Conservation (phyloP, 257 asterid genomes). For the Fraxinus quadrangulata region DNA sequence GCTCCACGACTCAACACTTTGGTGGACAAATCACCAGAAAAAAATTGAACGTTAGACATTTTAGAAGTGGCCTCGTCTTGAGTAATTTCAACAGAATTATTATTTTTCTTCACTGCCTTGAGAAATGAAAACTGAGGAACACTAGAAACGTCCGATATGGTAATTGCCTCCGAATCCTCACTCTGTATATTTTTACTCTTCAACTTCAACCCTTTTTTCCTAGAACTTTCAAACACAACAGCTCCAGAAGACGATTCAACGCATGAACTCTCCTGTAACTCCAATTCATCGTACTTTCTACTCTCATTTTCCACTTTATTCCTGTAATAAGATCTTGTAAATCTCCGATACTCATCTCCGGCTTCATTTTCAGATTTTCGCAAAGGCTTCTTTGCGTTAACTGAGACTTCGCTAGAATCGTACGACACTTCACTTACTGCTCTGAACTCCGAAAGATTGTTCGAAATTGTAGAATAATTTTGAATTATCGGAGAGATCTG, state of each 20-base stretch:
- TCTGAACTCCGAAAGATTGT: constrained; percentile 28
- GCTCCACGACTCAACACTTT: constrained; percentile 27
- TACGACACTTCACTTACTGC: constrained; percentile 45
- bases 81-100: constrained; percentile 30
- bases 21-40: constrained; percentile 18
- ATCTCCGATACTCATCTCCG: constrained; percentile 37
- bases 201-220: constrained; percentile 37
- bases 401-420: constrained; percentile 54
- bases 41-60: constrained; percentile 19
- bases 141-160: constrained; percentile 49
- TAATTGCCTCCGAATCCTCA: constrained; percentile 26
- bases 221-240: constrained; percentile 11
- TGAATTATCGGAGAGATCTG: constrained; percentile 51
- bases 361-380: constrained; percentile 18
- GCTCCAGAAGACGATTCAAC: constrained; percentile 72
- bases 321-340: constrained; percentile 41
- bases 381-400: constrained; percentile 32
- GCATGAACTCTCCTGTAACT: constrained; percentile 78
- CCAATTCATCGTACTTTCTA: constrained; percentile 33
- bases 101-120: constrained; percentile 27
- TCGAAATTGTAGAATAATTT: constrained; percentile 1
- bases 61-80: constrained; percentile 32
- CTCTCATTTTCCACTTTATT: constrained; percentile 28
- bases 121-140: constrained; percentile 35
- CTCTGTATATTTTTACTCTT: constrained; percentile 34